These are phyloP conservation scores for Dalbergia cultrata DNA, from an alignment of 306 rosid genomes.

Conservation along the genomic window DNA sequence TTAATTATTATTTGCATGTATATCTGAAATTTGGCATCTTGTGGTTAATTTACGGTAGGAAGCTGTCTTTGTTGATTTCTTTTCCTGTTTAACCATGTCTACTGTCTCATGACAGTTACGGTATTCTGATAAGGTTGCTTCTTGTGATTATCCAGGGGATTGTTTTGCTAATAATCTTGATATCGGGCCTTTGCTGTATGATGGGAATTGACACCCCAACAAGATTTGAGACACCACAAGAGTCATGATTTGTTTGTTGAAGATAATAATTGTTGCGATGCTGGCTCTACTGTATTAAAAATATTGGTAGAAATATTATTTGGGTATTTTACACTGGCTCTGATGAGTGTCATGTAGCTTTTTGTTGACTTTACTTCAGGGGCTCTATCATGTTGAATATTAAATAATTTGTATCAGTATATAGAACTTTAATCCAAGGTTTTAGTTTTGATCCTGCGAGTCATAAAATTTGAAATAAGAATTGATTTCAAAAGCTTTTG, in stretches of 20 bases:
- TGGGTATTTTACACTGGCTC: conserved; percentile 25
- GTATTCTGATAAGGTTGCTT: conserved; percentile 49
- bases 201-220: conserved; percentile 99
- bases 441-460: conserved; percentile 41
- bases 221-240: conserved; percentile 92
- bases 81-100: conserved; percentile 6
- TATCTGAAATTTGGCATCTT: conserved; percentile 10
- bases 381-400: conserved; percentile 41
- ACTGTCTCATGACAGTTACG: conserved; percentile 26
- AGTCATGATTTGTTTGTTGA: conserved; percentile 61
- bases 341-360: conserved; percentile 39
- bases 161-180: conserved; percentile 83
- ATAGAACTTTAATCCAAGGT: conserved; percentile 45
- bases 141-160: conserved; percentile 68
- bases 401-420: conserved; percentile 51
- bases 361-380: conserved; percentile 36
- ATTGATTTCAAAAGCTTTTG: conserved; percentile 25
- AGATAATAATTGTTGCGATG: conserved; percentile 44
- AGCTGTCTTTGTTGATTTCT: conserved; percentile 9
- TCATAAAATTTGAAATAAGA: conserved; percentile 47
- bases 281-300: conserved; percentile 42
- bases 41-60: background rate
- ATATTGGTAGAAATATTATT: conserved; percentile 39
- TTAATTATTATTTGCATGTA: conserved; percentile 21
- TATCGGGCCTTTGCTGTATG: conserved; percentile 98